Percentiles rank a stretch among this genome's conserved stretches.
These are phyloP conservation scores for Jackrogersella minutella DNA, from an alignment of 495 filamentous ascomycete species.

Conservation along the genomic window DNA sequence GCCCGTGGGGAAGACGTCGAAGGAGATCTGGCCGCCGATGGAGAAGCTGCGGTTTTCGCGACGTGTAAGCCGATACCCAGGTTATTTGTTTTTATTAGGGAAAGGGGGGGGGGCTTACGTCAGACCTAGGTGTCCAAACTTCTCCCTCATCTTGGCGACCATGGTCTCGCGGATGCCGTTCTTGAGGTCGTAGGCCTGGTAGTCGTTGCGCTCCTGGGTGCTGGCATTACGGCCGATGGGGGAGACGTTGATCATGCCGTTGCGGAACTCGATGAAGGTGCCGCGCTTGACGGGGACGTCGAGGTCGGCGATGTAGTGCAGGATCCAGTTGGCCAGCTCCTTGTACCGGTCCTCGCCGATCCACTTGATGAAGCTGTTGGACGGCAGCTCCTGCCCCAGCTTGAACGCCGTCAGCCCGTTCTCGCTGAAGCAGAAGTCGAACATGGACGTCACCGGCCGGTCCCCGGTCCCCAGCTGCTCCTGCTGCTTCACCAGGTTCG, in stretches of 20 bases:
- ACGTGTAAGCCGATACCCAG: not conserved
- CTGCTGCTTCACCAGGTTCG: slow-evolving; percentile 90
- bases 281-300: slow-evolving; percentile 90
- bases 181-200: slow-evolving; percentile 76
- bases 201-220: slow-evolving; percentile 79
- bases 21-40: slow-evolving; percentile 96
- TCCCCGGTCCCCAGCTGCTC: slow-evolving; percentile 80
- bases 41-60: slow-evolving; percentile 68
- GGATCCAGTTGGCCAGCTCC: slow-evolving; percentile 80
- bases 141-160: slow-evolving; percentile 75
- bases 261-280: slow-evolving; percentile 96
- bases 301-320: slow-evolving; percentile 89
- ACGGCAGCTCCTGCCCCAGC: slow-evolving; percentile 73
- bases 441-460: slow-evolving; percentile 76
- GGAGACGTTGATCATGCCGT: slow-evolving; percentile 95
- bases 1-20: slow-evolving; percentile 95
- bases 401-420: slow-evolving; percentile 94
- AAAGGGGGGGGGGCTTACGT: slow-evolving; percentile 64
- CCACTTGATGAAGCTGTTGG: slow-evolving; percentile 88
- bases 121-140: slow-evolving; percentile 82
- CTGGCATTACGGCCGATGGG: slow-evolving; percentile 93
- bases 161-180: slow-evolving; percentile 76
- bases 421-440: slow-evolving; percentile 96
- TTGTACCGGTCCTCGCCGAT: slow-evolving; percentile 94
- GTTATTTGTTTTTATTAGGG: not conserved